Conservation (phyloP, 2,329 filamentous ascomycete genomes). For the Fusarium pseudocircinatum region DNA sequence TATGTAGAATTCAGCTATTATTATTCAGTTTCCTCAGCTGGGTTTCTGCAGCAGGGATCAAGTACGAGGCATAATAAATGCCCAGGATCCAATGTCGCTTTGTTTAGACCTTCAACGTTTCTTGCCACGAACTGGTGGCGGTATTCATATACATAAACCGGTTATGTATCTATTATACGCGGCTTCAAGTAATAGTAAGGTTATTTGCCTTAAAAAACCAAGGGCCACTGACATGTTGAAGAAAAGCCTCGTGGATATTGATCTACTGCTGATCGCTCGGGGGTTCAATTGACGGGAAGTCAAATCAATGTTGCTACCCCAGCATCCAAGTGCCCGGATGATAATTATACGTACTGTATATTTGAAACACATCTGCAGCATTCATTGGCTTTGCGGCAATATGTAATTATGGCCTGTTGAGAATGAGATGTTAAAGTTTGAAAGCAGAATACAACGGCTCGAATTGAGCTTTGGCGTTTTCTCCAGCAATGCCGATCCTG, state of each 20-base stretch:
- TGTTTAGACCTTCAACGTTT: background rate
- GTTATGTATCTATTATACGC: constrained; percentile 4
- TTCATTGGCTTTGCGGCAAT: background rate
- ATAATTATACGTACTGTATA: background rate
- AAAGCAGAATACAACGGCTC: constrained; percentile 4
- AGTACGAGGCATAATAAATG: background rate
- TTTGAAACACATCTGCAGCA: constrained; percentile 25
- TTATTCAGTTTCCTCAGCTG: constrained; percentile 8
- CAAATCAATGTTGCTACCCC: constrained; percentile 10
- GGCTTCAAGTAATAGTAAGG: background rate
- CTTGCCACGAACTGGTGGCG: constrained; percentile 21
- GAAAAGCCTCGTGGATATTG: background rate
- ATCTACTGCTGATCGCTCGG: constrained; percentile 4
- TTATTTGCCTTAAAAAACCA: background rate
- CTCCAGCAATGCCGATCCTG: background rate
- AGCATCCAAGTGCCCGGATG: background rate
- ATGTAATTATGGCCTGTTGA: background rate
- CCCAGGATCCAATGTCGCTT: background rate
- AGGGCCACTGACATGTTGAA: constrained; percentile 10
- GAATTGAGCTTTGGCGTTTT: background rate
- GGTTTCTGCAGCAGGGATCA: background rate
- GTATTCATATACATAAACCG: background rate
- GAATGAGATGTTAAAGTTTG: background rate
- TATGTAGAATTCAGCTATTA: constrained; percentile 4
- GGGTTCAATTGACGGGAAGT: background rate